Percentiles rank a stretch among this genome's conserved stretches.
phyloP scores from a whole-genome alignment of 805 yeast species.

The Ogataea kodamae region DNA sequence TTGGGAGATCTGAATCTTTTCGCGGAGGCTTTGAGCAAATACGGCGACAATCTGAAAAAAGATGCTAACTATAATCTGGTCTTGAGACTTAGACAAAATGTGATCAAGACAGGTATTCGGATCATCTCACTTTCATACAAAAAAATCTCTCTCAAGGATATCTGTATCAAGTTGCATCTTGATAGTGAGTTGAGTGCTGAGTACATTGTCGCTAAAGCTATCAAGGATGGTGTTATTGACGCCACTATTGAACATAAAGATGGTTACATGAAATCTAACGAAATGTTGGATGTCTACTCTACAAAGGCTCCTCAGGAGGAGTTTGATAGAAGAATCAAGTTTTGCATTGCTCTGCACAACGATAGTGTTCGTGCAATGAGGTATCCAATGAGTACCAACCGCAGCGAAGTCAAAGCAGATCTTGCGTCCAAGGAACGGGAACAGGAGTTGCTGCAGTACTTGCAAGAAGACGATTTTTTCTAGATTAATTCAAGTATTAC shows the following conservation, averaged over 20 bases:
- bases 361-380: constrained; percentile 95
- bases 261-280: constrained; percentile 90
- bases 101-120: constrained; percentile 95
- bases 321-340: constrained; percentile 89
- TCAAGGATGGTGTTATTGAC: constrained; percentile 95
- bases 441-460: constrained; percentile 36
- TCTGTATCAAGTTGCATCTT: constrained; percentile 84
- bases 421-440: constrained; percentile 57
- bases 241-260: constrained; percentile 87
- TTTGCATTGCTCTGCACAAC: constrained; percentile 85
- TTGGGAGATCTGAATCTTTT: constrained; percentile 84
- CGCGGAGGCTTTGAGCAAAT: constrained; percentile 62
- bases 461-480: constrained; percentile 48
- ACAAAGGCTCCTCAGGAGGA: constrained; percentile 83
- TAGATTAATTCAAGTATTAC: constrained; percentile 28
- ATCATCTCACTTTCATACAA: constrained; percentile 89
- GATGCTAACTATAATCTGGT: constrained; percentile 86
- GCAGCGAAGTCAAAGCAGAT: constrained; percentile 47
- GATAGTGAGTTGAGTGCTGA: constrained; percentile 96
- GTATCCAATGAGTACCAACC: constrained; percentile 63
- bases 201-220: constrained; percentile 94
- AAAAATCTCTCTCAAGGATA: constrained; percentile 85
- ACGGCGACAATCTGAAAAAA: constrained; percentile 56
- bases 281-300: constrained; percentile 79
- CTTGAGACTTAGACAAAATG: constrained; percentile 89